Percentiles rank a stretch among this genome's conserved stretches.
phyloP scores from a whole-genome alignment of 768 basidiomycete genomes.

The Mycena venus region DNA sequence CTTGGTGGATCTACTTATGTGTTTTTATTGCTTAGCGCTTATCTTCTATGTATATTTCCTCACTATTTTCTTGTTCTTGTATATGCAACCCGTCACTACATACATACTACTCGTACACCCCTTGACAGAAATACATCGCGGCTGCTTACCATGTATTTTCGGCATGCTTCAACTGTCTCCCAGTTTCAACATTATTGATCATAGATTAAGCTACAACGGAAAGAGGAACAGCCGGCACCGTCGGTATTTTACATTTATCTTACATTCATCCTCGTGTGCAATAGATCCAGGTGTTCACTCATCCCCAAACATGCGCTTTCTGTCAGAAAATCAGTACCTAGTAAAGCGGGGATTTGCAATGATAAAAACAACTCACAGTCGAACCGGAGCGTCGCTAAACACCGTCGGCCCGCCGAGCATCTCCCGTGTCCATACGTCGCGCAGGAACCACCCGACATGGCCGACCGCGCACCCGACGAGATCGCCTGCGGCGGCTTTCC shows the following conservation, averaged over 20 bases:
- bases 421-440: conserved; percentile 91
- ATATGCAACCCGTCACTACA: not conserved
- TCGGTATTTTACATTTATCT: conserved; percentile 10
- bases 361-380: conserved; percentile 65
- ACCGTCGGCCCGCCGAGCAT: conserved; percentile 83
- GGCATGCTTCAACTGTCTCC: not conserved
- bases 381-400: conserved; percentile 78
- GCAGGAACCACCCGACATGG: conserved; percentile 86
- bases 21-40: conserved; percentile 9
- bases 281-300: conserved; percentile 29
- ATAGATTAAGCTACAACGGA: conserved; percentile 4
- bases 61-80: not conserved
- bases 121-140: conserved; percentile 11
- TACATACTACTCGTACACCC: not conserved
- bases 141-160: not conserved
- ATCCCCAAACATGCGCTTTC: conserved; percentile 79
- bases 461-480: conserved; percentile 90
- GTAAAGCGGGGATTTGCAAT: no score
- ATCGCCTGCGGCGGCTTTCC: conserved; percentile 87
- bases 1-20: conserved; percentile 1
- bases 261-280: conserved; percentile 4
- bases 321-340: conserved; percentile 40
- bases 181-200: not conserved
- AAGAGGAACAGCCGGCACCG: not conserved
- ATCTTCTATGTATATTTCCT: conserved; percentile 28